Conservation (phyloP, 306 rosid species). For the Prunus fruticosa region DNA sequence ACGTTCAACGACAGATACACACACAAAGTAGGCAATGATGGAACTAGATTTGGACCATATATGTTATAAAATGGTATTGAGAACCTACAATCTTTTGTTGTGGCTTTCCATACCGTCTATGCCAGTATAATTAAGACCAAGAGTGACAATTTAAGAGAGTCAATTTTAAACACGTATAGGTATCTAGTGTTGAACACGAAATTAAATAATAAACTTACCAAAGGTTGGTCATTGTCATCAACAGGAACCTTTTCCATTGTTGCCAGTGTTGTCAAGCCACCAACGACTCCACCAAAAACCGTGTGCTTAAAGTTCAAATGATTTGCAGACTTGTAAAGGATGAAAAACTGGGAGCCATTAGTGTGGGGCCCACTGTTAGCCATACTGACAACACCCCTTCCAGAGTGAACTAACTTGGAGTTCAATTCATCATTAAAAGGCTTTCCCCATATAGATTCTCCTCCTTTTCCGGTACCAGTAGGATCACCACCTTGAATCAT, state of each 20-base stretch:
- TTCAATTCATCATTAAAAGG: constrained; percentile 89
- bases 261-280: constrained; percentile 86
- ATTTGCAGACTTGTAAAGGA: constrained; percentile 88
- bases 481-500: constrained; percentile 99
- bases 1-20: neutral
- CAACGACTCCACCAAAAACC: constrained; percentile 89
- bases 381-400: constrained; percentile 97
- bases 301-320: constrained; percentile 96
- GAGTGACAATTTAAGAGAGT: neutral
- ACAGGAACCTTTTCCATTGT: constrained; percentile 90
- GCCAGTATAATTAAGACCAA: neutral
- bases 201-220: constrained; percentile 44
- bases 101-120: neutral
- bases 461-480: constrained; percentile 92
- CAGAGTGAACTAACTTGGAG: constrained; percentile 92
- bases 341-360: constrained; percentile 95
- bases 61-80: neutral
- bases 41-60: neutral
- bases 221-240: constrained; percentile 82
- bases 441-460: constrained; percentile 96
- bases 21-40: neutral
- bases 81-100: neutral
- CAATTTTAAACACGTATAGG: neutral
- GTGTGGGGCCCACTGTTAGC: constrained; percentile 98
- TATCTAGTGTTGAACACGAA: neutral